phyloP scores from a whole-genome alignment of 768 basidiomycete species.

The Cystofilobasidium capitatum region DNA sequence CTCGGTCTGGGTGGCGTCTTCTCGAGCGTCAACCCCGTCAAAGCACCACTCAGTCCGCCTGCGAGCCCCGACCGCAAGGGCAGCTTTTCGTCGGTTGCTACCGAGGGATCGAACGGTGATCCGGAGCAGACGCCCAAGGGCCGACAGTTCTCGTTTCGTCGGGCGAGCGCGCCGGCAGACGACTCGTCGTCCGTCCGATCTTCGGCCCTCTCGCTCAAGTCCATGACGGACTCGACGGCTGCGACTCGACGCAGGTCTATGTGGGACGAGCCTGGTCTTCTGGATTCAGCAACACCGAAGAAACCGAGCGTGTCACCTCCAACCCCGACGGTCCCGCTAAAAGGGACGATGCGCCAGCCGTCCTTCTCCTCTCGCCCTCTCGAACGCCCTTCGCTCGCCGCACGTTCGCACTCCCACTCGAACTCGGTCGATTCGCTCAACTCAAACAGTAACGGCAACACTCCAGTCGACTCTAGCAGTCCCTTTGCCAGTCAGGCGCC shows the following conservation, averaged over 20 bases:
- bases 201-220: not conserved
- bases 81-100: not conserved
- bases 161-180: not conserved
- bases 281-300: not conserved
- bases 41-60: not conserved
- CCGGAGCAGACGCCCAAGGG: not conserved
- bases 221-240: not conserved
- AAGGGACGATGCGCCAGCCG: not conserved
- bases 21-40: not conserved
- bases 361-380: not conserved
- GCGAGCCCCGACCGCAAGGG: not conserved
- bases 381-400: not conserved
- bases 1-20: conserved; percentile 1
- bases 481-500: conserved; percentile 2
- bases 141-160: not conserved
- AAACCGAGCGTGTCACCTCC: not conserved
- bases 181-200: not conserved
- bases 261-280: not conserved
- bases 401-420: not conserved
- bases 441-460: not conserved
- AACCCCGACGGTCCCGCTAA: not conserved
- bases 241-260: not conserved
- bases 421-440: not conserved
- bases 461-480: not conserved
- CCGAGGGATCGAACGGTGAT: not conserved